phyloP scores from a whole-genome alignment of 2,329 filamentous ascomycete species.

The Diplocarpon rosae region DNA sequence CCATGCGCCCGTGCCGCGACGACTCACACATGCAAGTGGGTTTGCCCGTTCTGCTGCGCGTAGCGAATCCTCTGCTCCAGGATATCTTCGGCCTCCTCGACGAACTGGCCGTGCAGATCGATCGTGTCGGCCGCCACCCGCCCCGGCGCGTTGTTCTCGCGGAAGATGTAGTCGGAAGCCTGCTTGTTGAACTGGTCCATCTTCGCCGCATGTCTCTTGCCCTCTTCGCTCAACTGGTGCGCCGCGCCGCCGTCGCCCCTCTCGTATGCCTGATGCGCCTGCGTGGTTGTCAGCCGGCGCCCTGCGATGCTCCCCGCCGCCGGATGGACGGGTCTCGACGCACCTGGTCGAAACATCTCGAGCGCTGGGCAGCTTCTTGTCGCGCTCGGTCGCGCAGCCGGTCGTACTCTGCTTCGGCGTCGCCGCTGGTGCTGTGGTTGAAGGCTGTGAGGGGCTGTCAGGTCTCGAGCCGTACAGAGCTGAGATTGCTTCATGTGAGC shows the following conservation, averaged over 20 bases:
- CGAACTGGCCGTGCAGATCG: constrained; percentile 88
- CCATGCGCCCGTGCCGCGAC: neutral
- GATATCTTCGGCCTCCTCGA: constrained; percentile 89
- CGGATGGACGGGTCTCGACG: constrained; percentile 13
- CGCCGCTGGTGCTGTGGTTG: constrained; percentile 55
- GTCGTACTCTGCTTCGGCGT: constrained; percentile 81
- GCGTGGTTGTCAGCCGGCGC: constrained; percentile 20
- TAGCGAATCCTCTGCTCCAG: constrained; percentile 75
- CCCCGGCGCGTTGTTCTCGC: constrained; percentile 76
- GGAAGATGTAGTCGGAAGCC: constrained; percentile 89
- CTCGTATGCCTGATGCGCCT: constrained; percentile 71
- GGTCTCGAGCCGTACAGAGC: neutral
- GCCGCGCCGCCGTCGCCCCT: constrained; percentile 74
- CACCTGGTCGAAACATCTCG: constrained; percentile 65
- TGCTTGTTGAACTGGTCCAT: constrained; percentile 87
- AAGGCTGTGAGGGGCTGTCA: constrained; percentile 46
- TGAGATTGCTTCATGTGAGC: neutral
- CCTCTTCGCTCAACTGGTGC: constrained; percentile 73
- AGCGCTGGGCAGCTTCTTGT: constrained; percentile 68
- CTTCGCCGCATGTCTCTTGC: constrained; percentile 70
- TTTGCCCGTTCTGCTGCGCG: constrained; percentile 62
- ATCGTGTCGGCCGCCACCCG: constrained; percentile 73
- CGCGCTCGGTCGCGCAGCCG: constrained; percentile 75
- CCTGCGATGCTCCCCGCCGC: neutral
- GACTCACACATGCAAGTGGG: constrained; percentile 68